These are phyloP conservation scores for Tolypocladium tropicale DNA, from an alignment of 2,329 filamentous ascomycete species.

Conservation along the genomic window DNA sequence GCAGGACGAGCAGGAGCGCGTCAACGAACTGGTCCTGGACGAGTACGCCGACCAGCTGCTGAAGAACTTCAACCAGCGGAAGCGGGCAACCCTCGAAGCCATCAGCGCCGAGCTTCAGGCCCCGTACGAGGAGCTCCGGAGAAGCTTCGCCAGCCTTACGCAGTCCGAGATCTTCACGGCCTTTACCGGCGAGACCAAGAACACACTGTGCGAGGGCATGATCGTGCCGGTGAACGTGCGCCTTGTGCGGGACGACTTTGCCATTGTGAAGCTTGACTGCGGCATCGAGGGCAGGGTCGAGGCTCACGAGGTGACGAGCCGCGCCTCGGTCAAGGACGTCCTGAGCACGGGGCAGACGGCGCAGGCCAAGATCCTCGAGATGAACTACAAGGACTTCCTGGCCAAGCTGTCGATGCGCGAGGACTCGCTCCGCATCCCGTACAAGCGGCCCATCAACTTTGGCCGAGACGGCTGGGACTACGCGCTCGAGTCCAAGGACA, in stretches of 20 bases:
- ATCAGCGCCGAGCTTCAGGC: slow-evolving; percentile 88
- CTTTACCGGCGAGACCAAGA: slow-evolving; percentile 85
- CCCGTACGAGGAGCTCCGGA: slow-evolving; percentile 88
- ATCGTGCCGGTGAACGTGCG: slow-evolving; percentile 83
- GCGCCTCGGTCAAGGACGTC: slow-evolving; percentile 60
- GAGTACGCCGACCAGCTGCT: slow-evolving; percentile 95
- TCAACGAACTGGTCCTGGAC: slow-evolving; percentile 92
- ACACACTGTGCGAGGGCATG: slow-evolving; percentile 81
- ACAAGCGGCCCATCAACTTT: slow-evolving; percentile 58
- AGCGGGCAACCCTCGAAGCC: slow-evolving; percentile 90
- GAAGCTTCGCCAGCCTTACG: slow-evolving; percentile 60
- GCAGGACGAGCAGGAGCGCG: slow-evolving; percentile 85
- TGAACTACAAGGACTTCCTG: slow-evolving; percentile 78
- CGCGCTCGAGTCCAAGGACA: slow-evolving; percentile 68
- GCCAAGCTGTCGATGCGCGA: slow-evolving; percentile 80
- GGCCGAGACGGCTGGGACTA: slow-evolving; percentile 81
- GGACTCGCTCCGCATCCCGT: slow-evolving; percentile 65
- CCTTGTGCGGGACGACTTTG: slow-evolving; percentile 82
- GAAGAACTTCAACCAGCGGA: slow-evolving; percentile 84
- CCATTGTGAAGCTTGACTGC: slow-evolving; percentile 87
- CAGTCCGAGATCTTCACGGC: slow-evolving; percentile 87
- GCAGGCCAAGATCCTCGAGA: slow-evolving; percentile 75
- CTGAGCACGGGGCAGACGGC: slow-evolving; percentile 75
- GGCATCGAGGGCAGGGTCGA: slow-evolving; percentile 86
- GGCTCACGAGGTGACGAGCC: slow-evolving; percentile 68